Percentiles rank a stretch among this genome's conserved stretches.
Conservation (phyloP, 768 basidiomycete species). For the Epithele typhae region DNA sequence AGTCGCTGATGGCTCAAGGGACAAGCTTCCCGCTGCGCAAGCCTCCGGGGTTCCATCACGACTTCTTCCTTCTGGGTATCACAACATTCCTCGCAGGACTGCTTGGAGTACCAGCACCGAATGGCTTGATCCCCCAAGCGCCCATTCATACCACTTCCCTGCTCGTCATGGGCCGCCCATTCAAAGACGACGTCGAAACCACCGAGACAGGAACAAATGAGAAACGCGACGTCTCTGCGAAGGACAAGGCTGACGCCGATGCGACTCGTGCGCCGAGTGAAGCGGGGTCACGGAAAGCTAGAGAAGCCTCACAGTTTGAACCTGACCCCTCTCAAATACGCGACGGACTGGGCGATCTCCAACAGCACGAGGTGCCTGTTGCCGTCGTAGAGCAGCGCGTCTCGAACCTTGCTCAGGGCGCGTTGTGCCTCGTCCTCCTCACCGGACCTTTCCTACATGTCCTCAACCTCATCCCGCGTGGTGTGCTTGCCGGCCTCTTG, state of each 20-base stretch:
- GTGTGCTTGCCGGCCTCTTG: conserved; percentile 85
- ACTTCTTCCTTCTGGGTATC: conserved; percentile 88
- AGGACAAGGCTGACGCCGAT: neutral
- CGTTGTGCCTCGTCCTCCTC: conserved; percentile 73
- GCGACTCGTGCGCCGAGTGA: conserved; percentile 9
- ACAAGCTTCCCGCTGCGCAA: conserved; percentile 87
- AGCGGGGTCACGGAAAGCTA: too few relatives aligned
- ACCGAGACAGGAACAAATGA: neutral
- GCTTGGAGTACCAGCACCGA: conserved; percentile 81
- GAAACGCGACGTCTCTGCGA: neutral
- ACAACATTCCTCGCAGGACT: conserved; percentile 87
- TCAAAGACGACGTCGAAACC: conserved; percentile 35
- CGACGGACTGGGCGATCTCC: conserved; percentile 20
- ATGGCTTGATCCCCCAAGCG: conserved; percentile 81
- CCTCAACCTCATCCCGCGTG: conserved; percentile 73
- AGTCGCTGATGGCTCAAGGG: conserved; percentile 92
- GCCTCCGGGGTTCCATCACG: conserved; percentile 82
- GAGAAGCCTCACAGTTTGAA: conserved; percentile 17
- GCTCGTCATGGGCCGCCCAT: conserved; percentile 53
- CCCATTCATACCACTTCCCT: conserved; percentile 91
- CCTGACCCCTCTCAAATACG: conserved; percentile 22
- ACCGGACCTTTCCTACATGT: conserved; percentile 80
- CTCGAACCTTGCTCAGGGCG: conserved; percentile 87
- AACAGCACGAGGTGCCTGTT: conserved; percentile 49
- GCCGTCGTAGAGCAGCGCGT: conserved; percentile 91